Percentiles rank a stretch among this genome's conserved stretches.
Evolutionary conservation across 768 basidiomycete species (phyloP).

Genomic region (Leccinum variicolor): DNA sequence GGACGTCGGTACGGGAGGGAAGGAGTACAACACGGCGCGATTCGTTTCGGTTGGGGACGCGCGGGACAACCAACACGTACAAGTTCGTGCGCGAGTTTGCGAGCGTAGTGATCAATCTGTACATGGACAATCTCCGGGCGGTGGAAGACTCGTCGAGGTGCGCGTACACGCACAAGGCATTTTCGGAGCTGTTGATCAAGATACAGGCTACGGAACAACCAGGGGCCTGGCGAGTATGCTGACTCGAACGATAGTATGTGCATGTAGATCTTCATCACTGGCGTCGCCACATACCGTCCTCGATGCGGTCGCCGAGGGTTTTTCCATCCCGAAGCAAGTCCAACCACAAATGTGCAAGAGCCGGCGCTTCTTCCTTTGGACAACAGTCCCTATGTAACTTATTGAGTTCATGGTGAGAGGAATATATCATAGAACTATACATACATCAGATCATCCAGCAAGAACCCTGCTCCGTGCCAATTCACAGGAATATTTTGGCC

Average conservation of each 20-base stretch:
- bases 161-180: slow-evolving; percentile 78
- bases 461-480: background rate
- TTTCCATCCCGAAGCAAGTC: background rate
- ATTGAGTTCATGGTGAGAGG: background rate
- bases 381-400: background rate
- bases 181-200: slow-evolving; percentile 70
- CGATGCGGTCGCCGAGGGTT: too few relatives aligned
- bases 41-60: slow-evolving; percentile 73
- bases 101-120: slow-evolving; percentile 85
- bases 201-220: slow-evolving; percentile 68
- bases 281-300: too few relatives aligned
- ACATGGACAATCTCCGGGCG: slow-evolving; percentile 77
- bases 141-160: slow-evolving; percentile 89
- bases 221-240: too few relatives aligned
- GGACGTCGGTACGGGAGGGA: slow-evolving; percentile 30
- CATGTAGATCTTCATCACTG: too few relatives aligned
- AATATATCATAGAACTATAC: too few relatives aligned
- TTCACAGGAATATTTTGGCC: background rate
- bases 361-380: background rate
- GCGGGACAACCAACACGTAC: slow-evolving; percentile 82
- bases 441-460: background rate
- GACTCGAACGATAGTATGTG: too few relatives aligned
- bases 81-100: slow-evolving; percentile 96
- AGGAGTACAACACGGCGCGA: slow-evolving; percentile 55
- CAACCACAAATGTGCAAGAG: background rate